Percentiles rank a stretch among this genome's conserved stretches.
These are phyloP conservation scores for Marchantia polymorpha DNA, from an alignment of 225 moss, liverwort and hornwort species.

Conservation along the genomic window DNA sequence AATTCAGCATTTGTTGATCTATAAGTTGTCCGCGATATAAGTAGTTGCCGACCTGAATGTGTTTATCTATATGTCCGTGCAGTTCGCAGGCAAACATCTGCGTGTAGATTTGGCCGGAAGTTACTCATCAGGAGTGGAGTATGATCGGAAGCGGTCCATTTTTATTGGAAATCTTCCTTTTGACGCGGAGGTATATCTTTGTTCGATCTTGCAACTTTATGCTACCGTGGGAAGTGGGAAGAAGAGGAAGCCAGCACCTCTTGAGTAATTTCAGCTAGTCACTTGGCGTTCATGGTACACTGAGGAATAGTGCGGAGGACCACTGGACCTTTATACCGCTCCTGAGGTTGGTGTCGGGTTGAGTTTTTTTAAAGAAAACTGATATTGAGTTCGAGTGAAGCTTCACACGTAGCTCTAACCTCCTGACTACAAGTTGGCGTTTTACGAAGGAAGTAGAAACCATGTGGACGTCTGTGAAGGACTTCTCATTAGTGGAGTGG, in stretches of 20 bases:
- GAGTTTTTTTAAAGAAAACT: neutral
- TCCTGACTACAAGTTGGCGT: neutral
- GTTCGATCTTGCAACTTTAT: constrained; percentile 45
- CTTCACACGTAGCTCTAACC: neutral
- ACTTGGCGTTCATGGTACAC: constrained; percentile 14
- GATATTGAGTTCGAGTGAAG: neutral
- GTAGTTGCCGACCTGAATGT: neutral
- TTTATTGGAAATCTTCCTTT: constrained; percentile 98
- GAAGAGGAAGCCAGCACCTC: constrained; percentile 37
- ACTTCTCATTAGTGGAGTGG: neutral
- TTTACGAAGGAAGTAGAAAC: neutral
- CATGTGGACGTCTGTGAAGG: neutral
- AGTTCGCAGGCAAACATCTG: constrained; percentile 90
- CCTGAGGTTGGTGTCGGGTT: constrained; percentile 8
- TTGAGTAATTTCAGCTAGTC: constrained; percentile 42
- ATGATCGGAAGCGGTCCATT: constrained; percentile 79
- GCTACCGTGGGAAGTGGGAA: constrained; percentile 45
- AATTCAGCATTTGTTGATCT: neutral
- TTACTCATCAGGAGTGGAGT: constrained; percentile 53
- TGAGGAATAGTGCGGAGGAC: constrained; percentile 4
- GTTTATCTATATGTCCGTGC: constrained; percentile 15
- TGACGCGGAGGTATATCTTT: constrained; percentile 79
- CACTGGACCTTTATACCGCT: neutral
- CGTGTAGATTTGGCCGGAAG: constrained; percentile 91
- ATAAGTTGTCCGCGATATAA: neutral